phyloP scores from a whole-genome alignment of 2,329 filamentous ascomycete species.

The Penicillium brevicompactum region DNA sequence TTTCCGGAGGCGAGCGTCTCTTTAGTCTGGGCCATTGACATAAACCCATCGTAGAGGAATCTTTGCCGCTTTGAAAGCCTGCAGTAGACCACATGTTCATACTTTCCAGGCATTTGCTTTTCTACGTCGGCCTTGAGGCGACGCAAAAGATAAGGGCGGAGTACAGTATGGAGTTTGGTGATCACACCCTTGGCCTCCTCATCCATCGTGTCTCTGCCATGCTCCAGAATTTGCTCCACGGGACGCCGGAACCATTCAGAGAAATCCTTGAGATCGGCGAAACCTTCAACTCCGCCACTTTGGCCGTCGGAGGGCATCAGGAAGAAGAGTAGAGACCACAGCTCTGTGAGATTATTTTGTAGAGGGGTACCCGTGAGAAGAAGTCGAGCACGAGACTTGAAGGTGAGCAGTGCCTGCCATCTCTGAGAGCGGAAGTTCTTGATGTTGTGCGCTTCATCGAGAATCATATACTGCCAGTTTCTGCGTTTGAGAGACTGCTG shows the following conservation, averaged over 20 bases:
- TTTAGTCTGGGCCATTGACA: slow-evolving; percentile 85
- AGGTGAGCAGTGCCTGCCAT: slow-evolving; percentile 92
- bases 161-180: slow-evolving; percentile 87
- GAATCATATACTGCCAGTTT: slow-evolving; percentile 95
- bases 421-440: slow-evolving; percentile 98
- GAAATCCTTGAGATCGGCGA: slow-evolving; percentile 93
- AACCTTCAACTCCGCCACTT: slow-evolving; percentile 80
- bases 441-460: slow-evolving; percentile 99
- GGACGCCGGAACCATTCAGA: slow-evolving; percentile 95
- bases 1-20: slow-evolving; percentile 89
- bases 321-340: slow-evolving; percentile 97
- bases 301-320: slow-evolving; percentile 80
- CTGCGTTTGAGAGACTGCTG: slow-evolving; percentile 90
- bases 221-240: slow-evolving; percentile 93
- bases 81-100: slow-evolving; percentile 95
- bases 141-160: slow-evolving; percentile 87
- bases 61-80: slow-evolving; percentile 92
- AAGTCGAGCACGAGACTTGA: slow-evolving; percentile 85
- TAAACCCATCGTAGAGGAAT: slow-evolving; percentile 94
- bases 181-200: slow-evolving; percentile 92
- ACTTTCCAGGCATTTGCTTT: slow-evolving; percentile 98
- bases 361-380: slow-evolving; percentile 91
- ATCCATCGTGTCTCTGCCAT: slow-evolving; percentile 90
- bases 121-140: slow-evolving; percentile 95
- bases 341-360: slow-evolving; percentile 93